A percentile compares a stretch with the other conserved stretches of the same genome.
Conservation (phyloP, 164 flowering plant species). For the Vitis rotundifolia region DNA sequence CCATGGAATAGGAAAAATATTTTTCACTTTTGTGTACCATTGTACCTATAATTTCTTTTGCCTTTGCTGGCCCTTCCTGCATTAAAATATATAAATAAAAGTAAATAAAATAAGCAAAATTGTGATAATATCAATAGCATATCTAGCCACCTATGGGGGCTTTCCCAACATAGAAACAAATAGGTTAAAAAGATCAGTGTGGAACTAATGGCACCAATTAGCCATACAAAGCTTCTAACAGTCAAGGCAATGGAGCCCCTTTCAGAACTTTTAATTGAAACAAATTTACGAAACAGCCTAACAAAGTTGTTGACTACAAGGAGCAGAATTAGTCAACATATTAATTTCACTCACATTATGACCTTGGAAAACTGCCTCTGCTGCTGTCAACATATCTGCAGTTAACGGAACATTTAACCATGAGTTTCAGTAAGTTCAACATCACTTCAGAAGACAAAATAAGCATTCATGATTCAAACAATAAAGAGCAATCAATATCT, state of each 20-base stretch:
- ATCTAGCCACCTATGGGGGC: not conserved
- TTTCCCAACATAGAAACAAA: not conserved
- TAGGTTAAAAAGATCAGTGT: too few relatives aligned
- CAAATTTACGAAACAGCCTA: not conserved
- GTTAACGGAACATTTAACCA: not conserved
- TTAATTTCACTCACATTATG: constrained; percentile 53
- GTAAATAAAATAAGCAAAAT: not conserved
- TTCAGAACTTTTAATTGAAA: too few relatives aligned
- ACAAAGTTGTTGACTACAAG: not conserved
- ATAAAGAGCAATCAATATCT: too few relatives aligned
- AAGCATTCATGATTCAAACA: too few relatives aligned
- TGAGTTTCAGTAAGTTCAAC: not conserved
- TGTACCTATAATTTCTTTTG: constrained; percentile 76
- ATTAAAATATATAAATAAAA: constrained; percentile 10
- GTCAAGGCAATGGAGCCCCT: too few relatives aligned
- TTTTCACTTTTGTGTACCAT: not conserved
- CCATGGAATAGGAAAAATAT: not conserved
- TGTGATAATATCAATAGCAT: not conserved
- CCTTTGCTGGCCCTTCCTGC: constrained; percentile 73
- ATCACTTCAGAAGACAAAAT: not conserved
- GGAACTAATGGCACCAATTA: not conserved
- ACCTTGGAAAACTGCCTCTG: constrained; percentile 58
- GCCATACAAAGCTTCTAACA: not conserved
- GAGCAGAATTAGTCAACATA: not conserved
- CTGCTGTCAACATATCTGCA: constrained; percentile 86